These are phyloP conservation scores for Centrapalus pauciflorus DNA, from an alignment of 129 eudicot genomes.

Conservation along the genomic window DNA sequence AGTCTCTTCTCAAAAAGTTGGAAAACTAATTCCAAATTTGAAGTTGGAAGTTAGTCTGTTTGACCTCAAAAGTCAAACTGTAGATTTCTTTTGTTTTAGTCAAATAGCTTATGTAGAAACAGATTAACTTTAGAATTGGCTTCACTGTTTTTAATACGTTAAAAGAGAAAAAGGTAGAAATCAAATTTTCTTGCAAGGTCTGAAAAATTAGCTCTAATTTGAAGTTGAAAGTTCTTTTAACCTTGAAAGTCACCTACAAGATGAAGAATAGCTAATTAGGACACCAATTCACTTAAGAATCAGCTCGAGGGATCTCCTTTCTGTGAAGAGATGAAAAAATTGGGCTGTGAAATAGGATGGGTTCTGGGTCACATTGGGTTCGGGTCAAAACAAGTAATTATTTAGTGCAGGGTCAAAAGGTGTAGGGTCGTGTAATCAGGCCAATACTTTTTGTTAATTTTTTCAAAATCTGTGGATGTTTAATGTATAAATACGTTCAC, in stretches of 20 bases:
- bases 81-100: neutral
- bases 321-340: neutral
- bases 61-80: neutral
- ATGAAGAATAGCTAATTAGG: constrained; percentile 4
- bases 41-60: neutral
- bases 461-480: too few relatives aligned
- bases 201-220: neutral
- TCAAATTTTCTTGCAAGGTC: neutral
- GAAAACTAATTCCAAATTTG: neutral
- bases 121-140: neutral
- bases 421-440: too few relatives aligned
- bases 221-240: neutral
- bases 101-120: neutral
- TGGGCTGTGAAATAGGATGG: too few relatives aligned
- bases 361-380: too few relatives aligned
- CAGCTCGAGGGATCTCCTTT: neutral
- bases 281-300: too few relatives aligned
- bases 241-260: neutral
- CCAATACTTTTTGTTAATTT: too few relatives aligned
- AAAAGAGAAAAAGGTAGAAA: neutral
- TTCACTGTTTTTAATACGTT: neutral
- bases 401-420: too few relatives aligned
- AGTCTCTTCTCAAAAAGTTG: neutral
- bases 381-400: too few relatives aligned
- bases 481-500: too few relatives aligned